These are phyloP conservation scores for Hermanozyma aechmeae DNA, from an alignment of 805 yeast genomes.

Conservation along the genomic window DNA sequence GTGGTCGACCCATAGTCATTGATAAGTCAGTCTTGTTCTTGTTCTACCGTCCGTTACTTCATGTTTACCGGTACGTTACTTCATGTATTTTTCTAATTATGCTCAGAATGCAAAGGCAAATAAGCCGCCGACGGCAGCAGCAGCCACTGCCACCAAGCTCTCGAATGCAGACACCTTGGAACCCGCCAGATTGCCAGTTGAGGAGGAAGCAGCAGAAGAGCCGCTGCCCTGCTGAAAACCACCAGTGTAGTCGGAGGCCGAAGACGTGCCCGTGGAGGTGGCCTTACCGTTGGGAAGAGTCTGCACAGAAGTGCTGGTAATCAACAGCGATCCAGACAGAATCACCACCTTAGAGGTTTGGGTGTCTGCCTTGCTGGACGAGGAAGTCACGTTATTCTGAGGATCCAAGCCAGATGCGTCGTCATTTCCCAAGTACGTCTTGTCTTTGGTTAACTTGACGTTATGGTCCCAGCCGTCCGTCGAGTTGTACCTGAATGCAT, in stretches of 20 bases:
- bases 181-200: too few relatives aligned
- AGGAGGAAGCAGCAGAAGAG: constrained; percentile 1
- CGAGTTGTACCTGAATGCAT: constrained; percentile 36
- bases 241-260: constrained; percentile 16
- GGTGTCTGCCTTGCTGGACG: constrained; percentile 9
- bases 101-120: constrained; percentile 1
- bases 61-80: too few relatives aligned
- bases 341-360: constrained; percentile 6
- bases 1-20: too few relatives aligned
- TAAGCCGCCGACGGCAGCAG: constrained; percentile 4
- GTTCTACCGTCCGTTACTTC: too few relatives aligned
- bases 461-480: constrained; percentile 26
- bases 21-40: too few relatives aligned
- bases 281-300: constrained; percentile 8
- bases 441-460: constrained; percentile 54
- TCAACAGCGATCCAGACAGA: constrained; percentile 1
- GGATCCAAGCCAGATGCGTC: constrained; percentile 64
- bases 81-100: not conserved
- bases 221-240: constrained; percentile 29
- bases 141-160: constrained; percentile 3
- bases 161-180: too few relatives aligned
- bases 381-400: constrained; percentile 14
- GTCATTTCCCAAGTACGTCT: constrained; percentile 48
- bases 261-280: constrained; percentile 8
- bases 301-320: constrained; percentile 1